Base-by-base conservation (phyloP, 2,329 filamentous ascomycete species). In the Thermochaetoides dissita region DNA sequence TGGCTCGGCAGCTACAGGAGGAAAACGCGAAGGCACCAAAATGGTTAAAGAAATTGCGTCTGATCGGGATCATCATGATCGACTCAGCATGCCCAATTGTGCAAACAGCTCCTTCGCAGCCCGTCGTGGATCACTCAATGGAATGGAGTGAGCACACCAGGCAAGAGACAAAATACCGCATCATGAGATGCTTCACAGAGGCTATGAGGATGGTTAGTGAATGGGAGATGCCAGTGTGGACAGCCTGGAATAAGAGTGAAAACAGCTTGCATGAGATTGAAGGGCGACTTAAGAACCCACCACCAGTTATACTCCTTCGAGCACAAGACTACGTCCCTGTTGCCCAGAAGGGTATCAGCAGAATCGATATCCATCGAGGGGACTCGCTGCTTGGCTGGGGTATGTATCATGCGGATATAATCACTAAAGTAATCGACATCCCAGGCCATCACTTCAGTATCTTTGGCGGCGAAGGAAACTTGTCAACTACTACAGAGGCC, bases 381-480 rank as follows among this genome's bases (percentile, higher is more conserved):
- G 63, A 68, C 10, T 53, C 49, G 2, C 50, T 56, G 39, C 57
- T 76, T 1, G 71, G 71, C 8, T 76, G 72, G 72, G 64, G 63
- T 2, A 39, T 47, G 7, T 72, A 76, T 36, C 57, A 63, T 17
- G 57, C 58, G 29, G 55, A 56, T 17, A 59, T 73, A 50, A 63
- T 76, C 8, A 53, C 55, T 28, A 54, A 63, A 9, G 59, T 72
- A 1, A 45, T 71, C n/a, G 64, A 69, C 8, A 58, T 74, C 2
- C 60, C 69, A 1, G 69, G 71, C 0, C 63, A 74, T 43, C 72
- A 76, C 48, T 76, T 68, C 46, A 62, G 62, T 41, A 55, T 71
- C 34, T 72, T 71, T 49, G 33, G 39, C 10, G 53, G 53, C 2
- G 53, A 52, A 32, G 49, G 51, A 0, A 46, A 55, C 5, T 42